A percentile compares a stretch with the other conserved stretches of the same genome.
These are phyloP conservation scores for Dissophora globulifera DNA, from an alignment of 192 early-diverging fungal genomes.

Conservation along the genomic window DNA sequence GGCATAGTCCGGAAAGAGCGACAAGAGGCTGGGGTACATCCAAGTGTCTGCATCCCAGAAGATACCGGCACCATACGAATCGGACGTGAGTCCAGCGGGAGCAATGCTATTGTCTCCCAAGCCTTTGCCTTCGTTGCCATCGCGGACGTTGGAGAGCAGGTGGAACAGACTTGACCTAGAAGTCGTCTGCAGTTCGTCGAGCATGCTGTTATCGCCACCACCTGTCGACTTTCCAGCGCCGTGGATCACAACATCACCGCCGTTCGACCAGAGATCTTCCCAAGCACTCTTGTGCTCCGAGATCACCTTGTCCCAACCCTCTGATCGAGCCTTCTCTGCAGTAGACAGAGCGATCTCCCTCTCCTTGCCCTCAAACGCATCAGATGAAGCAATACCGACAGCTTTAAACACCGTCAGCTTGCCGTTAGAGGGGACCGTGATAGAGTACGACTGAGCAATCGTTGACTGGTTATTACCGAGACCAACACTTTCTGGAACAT, in stretches of 20 bases:
- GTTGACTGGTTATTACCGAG: conserved; percentile 31
- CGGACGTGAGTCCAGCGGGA: conserved; percentile 45
- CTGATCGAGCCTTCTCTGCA: conserved; percentile 21
- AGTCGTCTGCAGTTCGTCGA: conserved; percentile 37
- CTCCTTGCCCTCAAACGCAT: conserved; percentile 35
- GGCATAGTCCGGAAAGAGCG: conserved; percentile 47
- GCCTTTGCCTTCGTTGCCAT: conserved; percentile 35
- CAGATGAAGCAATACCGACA: conserved; percentile 48
- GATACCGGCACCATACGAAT: conserved; percentile 52
- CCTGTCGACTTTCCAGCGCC: conserved; percentile 29
- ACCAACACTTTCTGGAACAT: conserved; percentile 34
- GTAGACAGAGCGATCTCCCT: conserved; percentile 27
- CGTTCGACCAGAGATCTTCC: conserved; percentile 42
- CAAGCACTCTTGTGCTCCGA: conserved; percentile 34
- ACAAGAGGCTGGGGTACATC: conserved; percentile 50
- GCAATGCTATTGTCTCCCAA: conserved; percentile 52
- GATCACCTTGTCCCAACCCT: conserved; percentile 37
- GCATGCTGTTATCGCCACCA: conserved; percentile 1
- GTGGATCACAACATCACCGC: conserved; percentile 40
- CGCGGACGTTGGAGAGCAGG: conserved; percentile 37
- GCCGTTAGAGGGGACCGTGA: conserved; percentile 8
- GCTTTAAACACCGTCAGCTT: conserved; percentile 33
- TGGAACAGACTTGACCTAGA: conserved; percentile 40
- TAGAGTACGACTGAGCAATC: conserved; percentile 29
- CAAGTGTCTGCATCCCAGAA: conserved; percentile 55